Base-by-base conservation (phyloP, 2,329 filamentous ascomycete species). In the Trichoderma atroviride region DNA sequence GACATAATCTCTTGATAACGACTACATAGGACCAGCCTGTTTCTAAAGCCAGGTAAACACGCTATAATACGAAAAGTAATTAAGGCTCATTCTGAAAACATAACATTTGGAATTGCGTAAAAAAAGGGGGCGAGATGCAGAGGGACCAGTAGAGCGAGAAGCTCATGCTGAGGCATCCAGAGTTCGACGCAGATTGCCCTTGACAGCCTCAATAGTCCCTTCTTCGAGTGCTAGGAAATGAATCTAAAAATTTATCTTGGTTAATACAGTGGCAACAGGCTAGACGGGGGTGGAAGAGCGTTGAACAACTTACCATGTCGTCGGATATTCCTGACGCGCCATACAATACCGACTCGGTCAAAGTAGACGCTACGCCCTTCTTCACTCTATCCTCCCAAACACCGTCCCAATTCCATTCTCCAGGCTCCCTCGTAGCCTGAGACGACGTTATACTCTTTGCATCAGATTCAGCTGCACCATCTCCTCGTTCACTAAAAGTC, bases 361-460 rank as follows among this genome's bases (percentile, higher is more conserved):
- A 81, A 75, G 93, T 97, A 11, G 87, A 85, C 62, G 90, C 87
- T 55, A 97, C 88, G 22, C 91, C 91, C 78, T 91, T 92, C 79
- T 88, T 90, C 0, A 97, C 94, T 67, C 95, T 87, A 72, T 94
- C 91, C 77, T 96, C 92, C 95, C 95, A 99, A 0, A 98, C 95
- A 0, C 95, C 94, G 75, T 97, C 93, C 95, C 95, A 98, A 77
- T 97, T 97, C 95, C 95, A 98, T 75, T 97, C 91, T 7, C 91
- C 92, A 0, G 93, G 93, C 35, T 69, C 69, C 43, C 63, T 74
- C 1, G 72, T 27, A 7, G 69, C 59, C 22, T 22, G 33, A 24
- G 27, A 43, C 22, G 52, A 43, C 22, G 52, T 50, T 31, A 53
- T 56, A 14, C 55, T 59, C 16, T 72, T 68, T 5, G 52, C 29